phyloP scores from a whole-genome alignment of 1,284 basidiomycete genomes.

The Tilletia indica region DNA sequence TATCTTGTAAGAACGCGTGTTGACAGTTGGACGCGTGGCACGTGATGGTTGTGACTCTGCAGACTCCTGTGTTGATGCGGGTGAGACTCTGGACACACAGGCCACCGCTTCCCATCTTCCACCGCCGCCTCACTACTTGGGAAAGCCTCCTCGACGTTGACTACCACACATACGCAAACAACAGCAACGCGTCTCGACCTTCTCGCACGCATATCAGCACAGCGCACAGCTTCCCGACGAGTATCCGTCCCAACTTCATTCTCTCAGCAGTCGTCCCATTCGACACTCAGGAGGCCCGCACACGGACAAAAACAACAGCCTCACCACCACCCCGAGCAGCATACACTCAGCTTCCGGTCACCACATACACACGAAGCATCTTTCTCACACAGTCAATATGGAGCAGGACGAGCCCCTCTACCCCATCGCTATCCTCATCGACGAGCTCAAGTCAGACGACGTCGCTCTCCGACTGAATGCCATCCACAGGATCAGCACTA shows the following conservation, averaged over 20 bases:
- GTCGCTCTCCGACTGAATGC: slow-evolving; percentile 90
- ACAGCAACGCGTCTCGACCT: too few species aligned
- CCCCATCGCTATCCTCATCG: slow-evolving; percentile 70
- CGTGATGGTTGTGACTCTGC: background rate
- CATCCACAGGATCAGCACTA: slow-evolving; percentile 96
- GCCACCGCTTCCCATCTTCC: background rate
- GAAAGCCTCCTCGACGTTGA: too few species aligned
- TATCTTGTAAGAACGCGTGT: too few species aligned
- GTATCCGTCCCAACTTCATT: too few species aligned
- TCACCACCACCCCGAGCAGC: background rate
- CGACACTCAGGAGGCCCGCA: too few species aligned
- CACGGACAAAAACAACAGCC: too few species aligned
- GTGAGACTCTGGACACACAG: background rate
- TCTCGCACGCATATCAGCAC: too few species aligned
- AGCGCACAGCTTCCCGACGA: too few species aligned
- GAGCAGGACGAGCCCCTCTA: slow-evolving; percentile 54
- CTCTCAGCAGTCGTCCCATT: too few species aligned
- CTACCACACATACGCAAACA: too few species aligned
- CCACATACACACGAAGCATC: background rate
- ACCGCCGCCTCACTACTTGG: background rate
- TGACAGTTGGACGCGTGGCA: too few species aligned
- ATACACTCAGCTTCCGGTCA: background rate
- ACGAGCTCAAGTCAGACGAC: slow-evolving; percentile 80
- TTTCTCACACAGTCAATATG: slow-evolving; percentile 33
- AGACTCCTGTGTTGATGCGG: background rate